Evolutionary conservation across 2,329 filamentous ascomycete species (phyloP).

Genomic region (Fusarium oxysporum): DNA sequence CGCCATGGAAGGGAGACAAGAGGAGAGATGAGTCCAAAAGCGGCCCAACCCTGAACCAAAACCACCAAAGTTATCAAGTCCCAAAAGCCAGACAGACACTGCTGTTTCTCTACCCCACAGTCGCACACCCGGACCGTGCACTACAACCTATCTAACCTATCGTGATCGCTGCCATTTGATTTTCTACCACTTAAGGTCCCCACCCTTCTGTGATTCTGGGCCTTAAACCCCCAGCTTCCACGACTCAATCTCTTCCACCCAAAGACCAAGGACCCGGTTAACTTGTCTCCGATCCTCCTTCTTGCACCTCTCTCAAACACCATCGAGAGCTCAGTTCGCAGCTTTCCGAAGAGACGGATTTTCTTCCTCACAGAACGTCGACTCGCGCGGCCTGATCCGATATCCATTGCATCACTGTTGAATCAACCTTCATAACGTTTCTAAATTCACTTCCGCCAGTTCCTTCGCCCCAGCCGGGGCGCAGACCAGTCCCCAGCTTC

Average conservation of each 20-base stretch:
- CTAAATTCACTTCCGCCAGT: constrained; percentile 23
- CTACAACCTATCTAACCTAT: constrained; percentile 41
- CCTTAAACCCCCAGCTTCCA: constrained; percentile 46
- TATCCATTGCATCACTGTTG: constrained; percentile 5
- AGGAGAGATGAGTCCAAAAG: constrained; percentile 9
- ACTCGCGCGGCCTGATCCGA: constrained; percentile 1
- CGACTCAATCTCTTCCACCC: constrained; percentile 39
- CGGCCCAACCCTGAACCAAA: constrained; percentile 23
- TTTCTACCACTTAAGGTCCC: constrained; percentile 33
- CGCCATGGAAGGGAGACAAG: constrained; percentile 5
- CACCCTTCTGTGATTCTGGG: constrained; percentile 34
- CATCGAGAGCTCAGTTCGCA: constrained; percentile 12
- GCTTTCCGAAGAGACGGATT: constrained; percentile 4
- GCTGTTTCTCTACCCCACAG: constrained; percentile 46
- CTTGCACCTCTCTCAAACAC: constrained; percentile 27
- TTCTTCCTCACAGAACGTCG: constrained; percentile 10
- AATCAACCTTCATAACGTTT: constrained; percentile 10
- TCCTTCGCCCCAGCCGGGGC: constrained; percentile 36
- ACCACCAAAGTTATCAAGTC: neutral
- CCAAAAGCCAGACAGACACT: constrained; percentile 8
- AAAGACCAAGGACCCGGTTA: constrained; percentile 27
- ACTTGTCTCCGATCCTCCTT: constrained; percentile 34
- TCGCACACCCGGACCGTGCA: constrained; percentile 40
- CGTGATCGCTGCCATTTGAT: constrained; percentile 40
- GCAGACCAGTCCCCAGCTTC: constrained; percentile 36